Conservation (phyloP, 2,329 filamentous ascomycete genomes). For the Thielaviopsis euricoi region DNA sequence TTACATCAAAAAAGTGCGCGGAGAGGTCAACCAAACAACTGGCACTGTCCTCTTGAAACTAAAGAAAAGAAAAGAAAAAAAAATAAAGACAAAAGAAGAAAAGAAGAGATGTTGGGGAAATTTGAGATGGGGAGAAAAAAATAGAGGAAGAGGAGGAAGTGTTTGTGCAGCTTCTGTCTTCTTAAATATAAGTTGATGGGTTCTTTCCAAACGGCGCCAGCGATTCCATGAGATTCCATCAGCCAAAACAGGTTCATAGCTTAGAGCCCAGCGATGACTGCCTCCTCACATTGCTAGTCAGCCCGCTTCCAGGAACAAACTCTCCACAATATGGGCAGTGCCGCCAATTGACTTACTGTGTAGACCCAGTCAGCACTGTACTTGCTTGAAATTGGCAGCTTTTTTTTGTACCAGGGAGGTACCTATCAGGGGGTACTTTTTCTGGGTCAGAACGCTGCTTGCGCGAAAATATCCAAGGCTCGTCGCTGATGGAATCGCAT, state of each 20-base stretch:
- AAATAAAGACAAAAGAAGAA: slow-evolving; percentile 10
- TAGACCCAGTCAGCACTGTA: not conserved
- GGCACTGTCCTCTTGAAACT: slow-evolving; percentile 7
- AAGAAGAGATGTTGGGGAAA: not conserved
- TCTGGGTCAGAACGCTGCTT: not conserved
- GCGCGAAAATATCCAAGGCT: not conserved
- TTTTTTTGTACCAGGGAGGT: not conserved
- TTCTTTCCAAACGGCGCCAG: slow-evolving; percentile 1
- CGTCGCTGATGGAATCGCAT: slow-evolving; percentile 3
- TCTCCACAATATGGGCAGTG: not conserved
- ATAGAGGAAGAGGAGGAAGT: not conserved
- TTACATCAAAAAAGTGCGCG: slow-evolving; percentile 13
- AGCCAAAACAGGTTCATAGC: slow-evolving; percentile 5
- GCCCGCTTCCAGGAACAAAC: not conserved
- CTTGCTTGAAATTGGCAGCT: not conserved
- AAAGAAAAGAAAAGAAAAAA: slow-evolving; percentile 3
- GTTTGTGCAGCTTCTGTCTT: slow-evolving; percentile 2
- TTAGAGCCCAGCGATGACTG: not conserved
- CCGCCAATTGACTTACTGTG: not conserved
- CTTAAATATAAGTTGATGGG: slow-evolving; percentile 9
- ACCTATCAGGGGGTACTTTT: not conserved
- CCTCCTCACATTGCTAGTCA: not conserved
- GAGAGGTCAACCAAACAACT: slow-evolving; percentile 10
- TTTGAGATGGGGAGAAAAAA: slow-evolving; percentile 7
- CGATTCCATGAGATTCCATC: slow-evolving; percentile 15